Base-by-base conservation (phyloP, 805 yeast species). In the Sugiyamaella lignohabitans region DNA sequence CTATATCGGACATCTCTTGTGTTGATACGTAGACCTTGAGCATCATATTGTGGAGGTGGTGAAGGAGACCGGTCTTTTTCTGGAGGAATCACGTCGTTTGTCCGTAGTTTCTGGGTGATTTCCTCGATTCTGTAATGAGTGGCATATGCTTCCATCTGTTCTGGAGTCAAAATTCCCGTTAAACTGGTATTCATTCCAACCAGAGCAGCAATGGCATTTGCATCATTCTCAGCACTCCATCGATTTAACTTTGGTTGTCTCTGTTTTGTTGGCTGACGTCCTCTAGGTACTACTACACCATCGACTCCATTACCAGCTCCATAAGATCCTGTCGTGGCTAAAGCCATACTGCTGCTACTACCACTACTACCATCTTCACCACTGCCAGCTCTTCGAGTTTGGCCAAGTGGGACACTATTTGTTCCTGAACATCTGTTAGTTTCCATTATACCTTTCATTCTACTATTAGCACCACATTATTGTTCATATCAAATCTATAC, bases 41-140 rank as follows among this genome's bases (percentile, higher is more conserved):
- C 64, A 65, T 93, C 98, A 64, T 93, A 93, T 48, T 76, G 78
- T 1, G 98, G 98, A 1, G 96, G 88, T 0, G 98, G 98, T 1
- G 96, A 86, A 0, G 89, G 87, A 1, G 94, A 86, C 32, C 72
- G 50, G 78, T 66, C 50, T 57, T 57, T 53, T 67, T 71, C 45
- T 0, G 82, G 82, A 0, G 65, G 61, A 8, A 75, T 68, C 14
- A 76, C 66, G 32, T 73, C 75, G 45, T 75, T 67, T n/a, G 74
- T 64, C 14, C 73, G 63, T 36, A 91, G 64, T 48, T 76, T 69
- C 29, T 74, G 72, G 0, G 88, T 75, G 47, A 91, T 80, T 60
- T 91, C 98, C 50, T 85, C 87, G 34, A 91, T 80, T 43, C 98
- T 70, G 52, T 80, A 77, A 53, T 78, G 70, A 24, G 79, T 72